Evolutionary conservation across 148 eudicot species (phyloP).

Genomic region (Chenopodium suecicum): DNA sequence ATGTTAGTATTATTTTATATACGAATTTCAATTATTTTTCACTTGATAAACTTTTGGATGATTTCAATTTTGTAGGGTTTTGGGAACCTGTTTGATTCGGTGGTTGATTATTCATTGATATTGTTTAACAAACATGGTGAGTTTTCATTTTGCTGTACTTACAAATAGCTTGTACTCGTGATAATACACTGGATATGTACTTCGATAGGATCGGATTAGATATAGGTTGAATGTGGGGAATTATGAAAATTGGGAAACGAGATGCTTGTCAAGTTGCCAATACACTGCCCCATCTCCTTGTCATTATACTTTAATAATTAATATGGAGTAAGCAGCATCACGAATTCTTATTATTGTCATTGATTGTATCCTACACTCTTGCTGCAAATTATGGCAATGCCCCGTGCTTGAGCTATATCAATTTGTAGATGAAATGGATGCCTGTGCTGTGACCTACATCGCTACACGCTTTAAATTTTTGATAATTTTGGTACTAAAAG

Average conservation of each 20-base stretch:
- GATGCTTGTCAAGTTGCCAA: not conserved
- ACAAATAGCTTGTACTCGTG: not conserved
- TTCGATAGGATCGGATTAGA: too few relatives aligned
- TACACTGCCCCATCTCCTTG: not conserved
- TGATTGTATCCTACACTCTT: too few relatives aligned
- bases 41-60: not conserved
- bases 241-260: too few relatives aligned
- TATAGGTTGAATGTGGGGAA: too few relatives aligned
- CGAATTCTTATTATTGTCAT: not conserved
- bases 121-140: not conserved
- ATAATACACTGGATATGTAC: too few relatives aligned
- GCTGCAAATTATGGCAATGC: not conserved
- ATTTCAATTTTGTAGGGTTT: constrained; percentile 4
- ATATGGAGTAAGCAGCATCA: not conserved
- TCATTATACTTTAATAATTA: not conserved
- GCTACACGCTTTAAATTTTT: not conserved
- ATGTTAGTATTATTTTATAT: too few relatives aligned
- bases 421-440: not conserved
- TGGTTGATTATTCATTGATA: not conserved
- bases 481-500: not conserved
- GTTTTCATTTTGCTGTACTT: not conserved
- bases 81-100: not conserved
- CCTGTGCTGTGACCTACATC: not conserved
- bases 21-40: too few relatives aligned
- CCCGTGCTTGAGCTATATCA: not conserved